A percentile compares a stretch with the other conserved stretches of the same genome.
Conservation (phyloP, 257 asterid genomes). For the Solanum gracilifrons region DNA sequence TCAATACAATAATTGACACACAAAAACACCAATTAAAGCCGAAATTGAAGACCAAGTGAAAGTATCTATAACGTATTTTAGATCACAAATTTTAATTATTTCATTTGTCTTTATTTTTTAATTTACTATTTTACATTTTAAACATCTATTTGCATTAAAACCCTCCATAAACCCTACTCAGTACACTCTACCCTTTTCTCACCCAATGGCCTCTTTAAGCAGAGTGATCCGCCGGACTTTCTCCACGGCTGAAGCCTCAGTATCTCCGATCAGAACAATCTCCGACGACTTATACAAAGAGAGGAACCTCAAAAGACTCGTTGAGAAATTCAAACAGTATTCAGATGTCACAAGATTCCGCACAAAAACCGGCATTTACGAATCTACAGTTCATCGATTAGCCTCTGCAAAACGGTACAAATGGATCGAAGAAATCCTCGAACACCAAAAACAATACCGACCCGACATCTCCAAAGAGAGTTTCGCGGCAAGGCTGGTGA, state of each 20-base stretch:
- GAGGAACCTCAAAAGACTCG: conserved; percentile 22
- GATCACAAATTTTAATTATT: background rate
- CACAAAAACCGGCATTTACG: conserved; percentile 23
- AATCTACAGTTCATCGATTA: conserved; percentile 27
- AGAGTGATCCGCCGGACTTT: conserved; percentile 16
- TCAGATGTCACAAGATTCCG: conserved; percentile 28
- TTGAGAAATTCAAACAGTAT: conserved; percentile 24
- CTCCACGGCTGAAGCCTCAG: conserved; percentile 2
- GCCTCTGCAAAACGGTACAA: conserved; percentile 25
- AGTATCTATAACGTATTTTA: background rate
- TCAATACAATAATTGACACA: background rate
- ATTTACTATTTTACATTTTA: background rate
- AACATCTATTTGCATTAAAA: background rate
- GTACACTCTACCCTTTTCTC: background rate
- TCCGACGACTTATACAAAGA: conserved; percentile 21
- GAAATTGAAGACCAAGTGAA: background rate
- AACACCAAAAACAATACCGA: conserved; percentile 27
- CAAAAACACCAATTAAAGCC: background rate
- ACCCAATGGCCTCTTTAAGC: background rate
- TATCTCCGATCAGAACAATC: conserved; percentile 2
- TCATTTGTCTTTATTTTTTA: background rate
- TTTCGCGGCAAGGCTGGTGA: conserved; percentile 18
- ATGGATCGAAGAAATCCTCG: conserved; percentile 31
- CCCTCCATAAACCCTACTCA: background rate
- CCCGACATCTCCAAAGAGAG: conserved; percentile 28